These are phyloP conservation scores for Gossypium laxum DNA, from an alignment of 441 rosid species.

Conservation along the genomic window DNA sequence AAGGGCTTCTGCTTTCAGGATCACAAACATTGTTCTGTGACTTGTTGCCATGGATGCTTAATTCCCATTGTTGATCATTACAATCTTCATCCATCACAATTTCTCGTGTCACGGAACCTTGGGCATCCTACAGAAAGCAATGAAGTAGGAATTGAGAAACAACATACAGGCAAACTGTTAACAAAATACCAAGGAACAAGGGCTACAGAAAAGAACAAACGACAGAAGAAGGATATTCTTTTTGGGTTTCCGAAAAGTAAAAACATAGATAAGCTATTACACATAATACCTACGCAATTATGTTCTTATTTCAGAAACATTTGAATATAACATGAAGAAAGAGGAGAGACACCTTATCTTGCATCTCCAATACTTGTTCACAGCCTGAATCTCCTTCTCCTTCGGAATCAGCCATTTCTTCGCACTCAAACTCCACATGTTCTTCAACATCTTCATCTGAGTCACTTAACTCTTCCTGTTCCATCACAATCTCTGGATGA, in stretches of 20 bases:
- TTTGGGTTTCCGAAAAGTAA: background rate
- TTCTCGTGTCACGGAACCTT: slow-evolving; percentile 23
- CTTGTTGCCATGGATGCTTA: slow-evolving; percentile 3
- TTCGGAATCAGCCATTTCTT: slow-evolving; percentile 97
- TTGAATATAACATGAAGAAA: slow-evolving; percentile 9
- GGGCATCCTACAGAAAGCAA: slow-evolving; percentile 34
- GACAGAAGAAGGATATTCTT: background rate
- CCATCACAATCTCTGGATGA: slow-evolving; percentile 85
- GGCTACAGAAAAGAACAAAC: background rate
- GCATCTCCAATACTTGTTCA: slow-evolving; percentile 35
- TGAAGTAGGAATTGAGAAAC: slow-evolving; percentile 6
- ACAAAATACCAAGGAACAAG: background rate
- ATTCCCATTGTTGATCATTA: slow-evolving; percentile 23
- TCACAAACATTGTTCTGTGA: slow-evolving; percentile 12
- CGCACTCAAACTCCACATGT: slow-evolving; percentile 88
- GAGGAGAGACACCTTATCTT: slow-evolving; percentile 39
- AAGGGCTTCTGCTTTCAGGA: slow-evolving; percentile 19
- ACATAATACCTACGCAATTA: slow-evolving; percentile 6
- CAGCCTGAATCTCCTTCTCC: slow-evolving; percentile 55
- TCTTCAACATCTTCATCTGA: slow-evolving; percentile 89
- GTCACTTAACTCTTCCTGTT: slow-evolving; percentile 93
- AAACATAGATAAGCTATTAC: background rate
- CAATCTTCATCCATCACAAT: slow-evolving; percentile 24
- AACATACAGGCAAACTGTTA: background rate
- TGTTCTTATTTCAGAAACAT: slow-evolving; percentile 11